Conservation (phyloP, 352 stramenopile genomes). For the Elongisporangium undulatum region DNA sequence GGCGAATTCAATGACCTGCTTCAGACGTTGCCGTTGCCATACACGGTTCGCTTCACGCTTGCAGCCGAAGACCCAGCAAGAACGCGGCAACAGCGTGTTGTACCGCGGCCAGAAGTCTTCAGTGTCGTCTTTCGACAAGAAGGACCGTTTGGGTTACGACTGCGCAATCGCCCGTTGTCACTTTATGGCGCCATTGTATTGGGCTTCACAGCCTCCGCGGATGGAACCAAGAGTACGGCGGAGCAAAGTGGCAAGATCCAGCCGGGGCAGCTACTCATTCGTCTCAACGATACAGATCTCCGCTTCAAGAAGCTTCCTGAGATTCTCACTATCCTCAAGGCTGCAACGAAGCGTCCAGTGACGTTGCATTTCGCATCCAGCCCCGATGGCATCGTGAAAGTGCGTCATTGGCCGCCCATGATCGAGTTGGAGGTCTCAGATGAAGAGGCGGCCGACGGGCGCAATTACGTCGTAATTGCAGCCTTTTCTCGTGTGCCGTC, state of each 20-base stretch:
- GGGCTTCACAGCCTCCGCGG: conserved; percentile 44
- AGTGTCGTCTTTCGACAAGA: conserved; percentile 71
- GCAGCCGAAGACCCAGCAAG: conserved; percentile 52
- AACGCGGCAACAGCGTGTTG: conserved; percentile 43
- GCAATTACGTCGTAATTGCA: conserved; percentile 64
- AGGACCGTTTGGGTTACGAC: conserved; percentile 66
- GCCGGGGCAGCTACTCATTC: conserved; percentile 52
- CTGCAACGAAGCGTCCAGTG: conserved; percentile 51
- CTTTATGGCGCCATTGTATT: conserved; percentile 72
- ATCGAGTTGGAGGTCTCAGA: conserved; percentile 64
- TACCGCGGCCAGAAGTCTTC: conserved; percentile 42
- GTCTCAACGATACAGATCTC: conserved; percentile 67
- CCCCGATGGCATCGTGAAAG: conserved; percentile 70
- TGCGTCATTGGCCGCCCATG: conserved; percentile 82
- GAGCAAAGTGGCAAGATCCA: conserved; percentile 76
- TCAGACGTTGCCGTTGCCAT: conserved; percentile 42
- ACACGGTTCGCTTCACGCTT: conserved; percentile 65
- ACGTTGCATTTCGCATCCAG: conserved; percentile 74
- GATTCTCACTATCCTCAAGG: conserved; percentile 51
- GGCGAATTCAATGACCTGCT: conserved; percentile 58
- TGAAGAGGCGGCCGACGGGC: conserved; percentile 47
- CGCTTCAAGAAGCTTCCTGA: conserved; percentile 59
- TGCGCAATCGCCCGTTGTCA: conserved; percentile 64
- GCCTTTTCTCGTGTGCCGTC: conserved; percentile 69
- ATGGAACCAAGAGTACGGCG: conserved; percentile 50